Evolutionary conservation across 208 protist genomes (phyloP).

Genomic region (Herpetomonas samuelpessoai): DNA sequence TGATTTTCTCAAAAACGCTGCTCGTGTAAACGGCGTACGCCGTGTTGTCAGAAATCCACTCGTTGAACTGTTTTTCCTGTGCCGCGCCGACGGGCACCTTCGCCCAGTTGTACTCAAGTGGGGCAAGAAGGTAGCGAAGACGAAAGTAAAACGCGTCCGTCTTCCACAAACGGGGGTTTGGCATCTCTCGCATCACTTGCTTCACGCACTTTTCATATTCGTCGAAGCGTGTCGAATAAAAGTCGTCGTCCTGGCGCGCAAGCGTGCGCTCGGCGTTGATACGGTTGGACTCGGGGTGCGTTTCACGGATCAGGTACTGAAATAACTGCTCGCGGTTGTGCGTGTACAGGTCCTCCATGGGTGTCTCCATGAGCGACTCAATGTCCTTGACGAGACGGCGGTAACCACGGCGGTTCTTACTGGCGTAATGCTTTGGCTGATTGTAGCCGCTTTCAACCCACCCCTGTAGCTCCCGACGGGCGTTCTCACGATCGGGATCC

Average conservation of each 20-base stretch:
- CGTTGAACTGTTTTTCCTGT: conserved; percentile 82
- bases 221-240: conserved; percentile 88
- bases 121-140: conserved; percentile 77
- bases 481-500: conserved; percentile 81
- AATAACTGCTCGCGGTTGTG: conserved; percentile 87
- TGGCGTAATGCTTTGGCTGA: conserved; percentile 87
- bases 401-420: conserved; percentile 89
- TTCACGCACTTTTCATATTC: conserved; percentile 88
- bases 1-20: conserved; percentile 49
- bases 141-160: conserved; percentile 91
- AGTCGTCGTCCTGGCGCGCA: conserved; percentile 85
- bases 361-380: conserved; percentile 85
- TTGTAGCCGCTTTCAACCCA: conserved; percentile 88
- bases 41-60: conserved; percentile 82
- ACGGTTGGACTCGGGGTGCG: conserved; percentile 82
- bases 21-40: conserved; percentile 87
- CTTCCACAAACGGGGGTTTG: conserved; percentile 88
- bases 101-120: conserved; percentile 90
- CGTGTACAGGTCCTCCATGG: conserved; percentile 90
- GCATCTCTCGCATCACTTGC: conserved; percentile 88
- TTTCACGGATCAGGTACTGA: conserved; percentile 87
- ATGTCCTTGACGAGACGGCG: conserved; percentile 88
- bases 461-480: conserved; percentile 75
- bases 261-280: conserved; percentile 83
- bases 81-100: conserved; percentile 68